Conservation (phyloP, 257 asterid genomes). For the Knoxia roxburghii region DNA sequence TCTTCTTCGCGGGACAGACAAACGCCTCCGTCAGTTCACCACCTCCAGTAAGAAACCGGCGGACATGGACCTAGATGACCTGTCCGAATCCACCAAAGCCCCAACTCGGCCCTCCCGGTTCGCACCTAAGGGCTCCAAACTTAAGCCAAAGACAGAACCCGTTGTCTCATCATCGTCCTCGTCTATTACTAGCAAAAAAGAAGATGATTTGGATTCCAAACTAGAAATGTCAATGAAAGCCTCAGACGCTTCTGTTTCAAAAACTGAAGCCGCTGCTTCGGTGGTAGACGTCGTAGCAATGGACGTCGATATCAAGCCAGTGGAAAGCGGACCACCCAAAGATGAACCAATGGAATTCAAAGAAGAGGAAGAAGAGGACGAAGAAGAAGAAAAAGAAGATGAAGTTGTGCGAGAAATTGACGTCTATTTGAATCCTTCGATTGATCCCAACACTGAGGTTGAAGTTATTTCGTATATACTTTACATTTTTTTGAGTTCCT, state of each 20-base stretch:
- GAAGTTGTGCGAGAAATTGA: conserved; percentile 69
- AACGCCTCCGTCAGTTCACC: not conserved
- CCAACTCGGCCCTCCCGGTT: conserved; percentile 42
- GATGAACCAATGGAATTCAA: conserved; percentile 26
- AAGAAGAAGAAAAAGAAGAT: conserved; percentile 40
- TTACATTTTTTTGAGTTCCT: not conserved
- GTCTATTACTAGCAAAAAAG: conserved; percentile 29
- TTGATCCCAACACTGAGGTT: conserved; percentile 45
- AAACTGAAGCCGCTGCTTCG: conserved; percentile 15
- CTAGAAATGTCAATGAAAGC: not conserved
- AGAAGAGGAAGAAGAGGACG: conserved; percentile 29
- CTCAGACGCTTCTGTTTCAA: not conserved
- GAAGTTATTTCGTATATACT: not conserved
- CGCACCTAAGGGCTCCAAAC: conserved; percentile 62
- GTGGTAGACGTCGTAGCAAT: conserved; percentile 18
- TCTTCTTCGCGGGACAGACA: not conserved
- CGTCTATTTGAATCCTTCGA: conserved; percentile 50
- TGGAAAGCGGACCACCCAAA: conserved; percentile 17
- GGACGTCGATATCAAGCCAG: conserved; percentile 40
- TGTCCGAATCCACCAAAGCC: conserved; percentile 30
- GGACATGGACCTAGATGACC: conserved; percentile 57
- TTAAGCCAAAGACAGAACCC: conserved; percentile 33
- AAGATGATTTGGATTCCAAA: conserved; percentile 29
- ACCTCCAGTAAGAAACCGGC: conserved; percentile 21
- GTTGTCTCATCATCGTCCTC: conserved; percentile 13